Evolutionary conservation across 768 basidiomycete species (phyloP).

Genomic region (Leccinum subgranulosum): DNA sequence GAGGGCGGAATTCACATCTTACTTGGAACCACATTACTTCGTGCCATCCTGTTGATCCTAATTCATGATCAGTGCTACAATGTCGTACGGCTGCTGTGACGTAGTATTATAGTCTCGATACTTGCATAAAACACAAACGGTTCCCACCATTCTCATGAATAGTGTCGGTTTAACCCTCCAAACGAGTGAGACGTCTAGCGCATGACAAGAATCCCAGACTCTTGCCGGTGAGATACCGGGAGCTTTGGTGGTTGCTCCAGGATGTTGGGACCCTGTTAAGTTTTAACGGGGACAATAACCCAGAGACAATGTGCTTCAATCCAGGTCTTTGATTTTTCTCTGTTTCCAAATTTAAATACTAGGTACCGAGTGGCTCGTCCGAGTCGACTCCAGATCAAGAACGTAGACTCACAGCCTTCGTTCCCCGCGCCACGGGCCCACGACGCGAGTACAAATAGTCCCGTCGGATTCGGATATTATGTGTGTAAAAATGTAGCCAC

Average conservation of each 20-base stretch:
- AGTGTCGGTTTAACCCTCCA: neutral
- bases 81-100: too few species aligned
- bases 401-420: neutral
- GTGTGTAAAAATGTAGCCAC: neutral
- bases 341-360: neutral
- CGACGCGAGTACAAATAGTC: too few species aligned
- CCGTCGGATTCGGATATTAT: neutral
- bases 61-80: too few species aligned
- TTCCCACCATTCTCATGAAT: neutral
- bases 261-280: neutral
- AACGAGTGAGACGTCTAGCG: neutral
- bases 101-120: too few species aligned
- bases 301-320: neutral
- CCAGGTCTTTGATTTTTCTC: too few species aligned
- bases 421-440: neutral
- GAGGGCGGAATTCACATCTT: too few species aligned
- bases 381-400: neutral
- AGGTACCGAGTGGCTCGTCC: neutral
- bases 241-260: neutral
- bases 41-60: too few species aligned
- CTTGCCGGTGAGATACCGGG: neutral
- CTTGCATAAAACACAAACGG: neutral
- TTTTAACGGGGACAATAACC: neutral
- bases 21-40: too few species aligned
- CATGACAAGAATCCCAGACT: neutral